Evolutionary conservation across 2,329 filamentous ascomycete species (phyloP).

Genomic region (Aspergillus tubingensis): DNA sequence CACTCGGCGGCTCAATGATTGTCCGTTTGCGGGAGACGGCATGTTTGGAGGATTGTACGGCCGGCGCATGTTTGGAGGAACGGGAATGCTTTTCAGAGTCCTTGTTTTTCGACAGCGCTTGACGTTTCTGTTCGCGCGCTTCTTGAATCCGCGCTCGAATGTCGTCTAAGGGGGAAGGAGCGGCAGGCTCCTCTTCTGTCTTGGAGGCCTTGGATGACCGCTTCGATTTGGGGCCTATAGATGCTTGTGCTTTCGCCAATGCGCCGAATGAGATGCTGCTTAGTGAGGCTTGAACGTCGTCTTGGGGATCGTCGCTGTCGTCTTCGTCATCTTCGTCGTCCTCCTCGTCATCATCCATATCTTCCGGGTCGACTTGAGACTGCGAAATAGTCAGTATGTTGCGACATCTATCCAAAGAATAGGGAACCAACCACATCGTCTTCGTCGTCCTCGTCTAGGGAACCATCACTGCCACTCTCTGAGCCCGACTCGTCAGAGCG

Average conservation of each 20-base stretch:
- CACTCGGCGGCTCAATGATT: conserved; percentile 60
- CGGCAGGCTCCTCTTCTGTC: conserved; percentile 17
- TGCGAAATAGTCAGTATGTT: neutral
- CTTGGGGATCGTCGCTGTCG: conserved; percentile 35
- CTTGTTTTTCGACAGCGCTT: conserved; percentile 31
- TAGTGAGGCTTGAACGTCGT: conserved; percentile 45
- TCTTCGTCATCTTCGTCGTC: conserved; percentile 41
- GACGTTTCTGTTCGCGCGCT: conserved; percentile 45
- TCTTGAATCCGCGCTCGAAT: conserved; percentile 45
- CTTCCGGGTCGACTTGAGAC: conserved; percentile 27
- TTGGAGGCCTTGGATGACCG: conserved; percentile 23
- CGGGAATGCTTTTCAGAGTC: conserved; percentile 42
- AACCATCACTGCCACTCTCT: conserved; percentile 17
- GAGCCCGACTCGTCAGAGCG: conserved; percentile 18
- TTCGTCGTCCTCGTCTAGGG: conserved; percentile 12
- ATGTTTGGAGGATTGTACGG: conserved; percentile 76
- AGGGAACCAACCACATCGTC: conserved; percentile 13
- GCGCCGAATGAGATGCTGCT: conserved; percentile 80
- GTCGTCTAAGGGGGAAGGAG: conserved; percentile 37
- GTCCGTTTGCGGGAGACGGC: conserved; percentile 80
- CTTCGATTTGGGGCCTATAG: conserved; percentile 53
- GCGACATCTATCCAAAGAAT: neutral
- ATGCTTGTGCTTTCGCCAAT: conserved; percentile 81
- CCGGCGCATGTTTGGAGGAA: conserved; percentile 84
- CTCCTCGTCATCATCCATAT: conserved; percentile 45